Base-by-base conservation (phyloP, 192 early-diverging fungal genomes). In the Linnemannia exigua region DNA sequence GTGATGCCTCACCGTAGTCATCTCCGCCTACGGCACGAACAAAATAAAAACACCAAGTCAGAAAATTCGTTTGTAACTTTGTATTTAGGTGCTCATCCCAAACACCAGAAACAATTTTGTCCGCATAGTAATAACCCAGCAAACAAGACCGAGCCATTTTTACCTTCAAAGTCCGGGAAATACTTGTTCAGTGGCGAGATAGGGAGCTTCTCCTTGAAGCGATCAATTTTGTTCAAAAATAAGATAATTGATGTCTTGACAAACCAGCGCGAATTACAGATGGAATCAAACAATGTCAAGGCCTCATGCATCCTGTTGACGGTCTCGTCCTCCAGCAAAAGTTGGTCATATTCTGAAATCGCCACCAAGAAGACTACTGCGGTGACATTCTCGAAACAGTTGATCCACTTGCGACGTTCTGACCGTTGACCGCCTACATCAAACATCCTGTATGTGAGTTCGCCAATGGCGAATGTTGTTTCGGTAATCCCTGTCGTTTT, bases 361-460 rank as follows among this genome's bases (percentile, higher is more conserved):
- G 98, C 98, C 37, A 97, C 97, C 81, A 99, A 87, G 85, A 99
- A 99, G 41, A 99, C 91, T 75, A 99, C 96, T 9, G 97, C 95
- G 1, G 96, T 98, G 25, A 98, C 97, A 80, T 97, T 96, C 81
- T 99, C 98, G 75, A 99, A 99, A 80, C 97, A 99, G 90, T 97
- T 96, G 78, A 98, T 98, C 98, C 98, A 98, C 90, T 99, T 99
- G 83, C 98, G 98, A 78, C 98, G 94, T 90, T 99, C 98, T 41
- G 96, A 97, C 47, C 98, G 94, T 92, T 99, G 98, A 67, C 98
- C 98, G 75, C 98, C 97, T 41, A 99, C 98, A 91, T 99, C 98
- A 87, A 97, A 95, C 96, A 99, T 97, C 70, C 96, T 91, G 89
- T 98, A 99, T 31, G 95, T 97, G 68, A 98, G 87, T 67, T 97